Evolutionary conservation across 441 rosid species (phyloP).

Genomic region (Adansonia gregorii): DNA sequence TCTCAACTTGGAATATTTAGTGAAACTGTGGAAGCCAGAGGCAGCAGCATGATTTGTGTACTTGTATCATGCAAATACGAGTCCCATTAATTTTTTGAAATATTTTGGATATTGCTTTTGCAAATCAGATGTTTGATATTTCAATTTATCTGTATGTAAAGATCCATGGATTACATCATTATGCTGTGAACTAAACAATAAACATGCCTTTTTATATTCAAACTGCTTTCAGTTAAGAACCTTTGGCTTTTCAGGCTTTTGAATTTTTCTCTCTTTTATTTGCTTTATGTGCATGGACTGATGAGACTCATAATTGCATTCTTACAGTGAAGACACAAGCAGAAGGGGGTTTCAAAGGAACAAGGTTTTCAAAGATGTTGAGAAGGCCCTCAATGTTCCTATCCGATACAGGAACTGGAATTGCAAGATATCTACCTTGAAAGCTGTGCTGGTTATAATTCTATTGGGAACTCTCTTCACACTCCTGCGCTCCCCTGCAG

Average conservation of each 20-base stretch:
- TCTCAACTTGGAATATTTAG: background rate
- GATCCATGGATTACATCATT: background rate
- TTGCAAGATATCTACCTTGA: conserved; percentile 58
- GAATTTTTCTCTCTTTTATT: conserved; percentile 1
- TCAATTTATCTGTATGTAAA: background rate
- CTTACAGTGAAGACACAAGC: conserved; percentile 56
- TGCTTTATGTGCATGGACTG: conserved; percentile 21
- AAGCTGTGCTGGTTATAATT: conserved; percentile 56
- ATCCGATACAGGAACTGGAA: conserved; percentile 60
- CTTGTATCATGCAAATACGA: background rate
- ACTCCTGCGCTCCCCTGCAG: conserved; percentile 62
- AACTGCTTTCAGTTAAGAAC: background rate
- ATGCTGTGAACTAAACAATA: background rate
- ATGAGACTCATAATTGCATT: conserved; percentile 18
- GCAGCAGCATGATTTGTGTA: background rate
- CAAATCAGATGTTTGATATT: background rate
- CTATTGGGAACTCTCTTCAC: conserved; percentile 66
- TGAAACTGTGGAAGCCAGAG: conserved; percentile 9
- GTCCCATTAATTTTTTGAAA: background rate
- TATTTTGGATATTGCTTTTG: background rate
- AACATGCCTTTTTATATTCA: background rate
- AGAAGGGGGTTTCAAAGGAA: conserved; percentile 55
- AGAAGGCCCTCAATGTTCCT: conserved; percentile 60
- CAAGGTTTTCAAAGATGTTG: conserved; percentile 62
- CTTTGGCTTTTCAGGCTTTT: background rate